Evolutionary conservation across 1,139 yeast genomes (phyloP).

Genomic region (Kodamaea suecica): DNA sequence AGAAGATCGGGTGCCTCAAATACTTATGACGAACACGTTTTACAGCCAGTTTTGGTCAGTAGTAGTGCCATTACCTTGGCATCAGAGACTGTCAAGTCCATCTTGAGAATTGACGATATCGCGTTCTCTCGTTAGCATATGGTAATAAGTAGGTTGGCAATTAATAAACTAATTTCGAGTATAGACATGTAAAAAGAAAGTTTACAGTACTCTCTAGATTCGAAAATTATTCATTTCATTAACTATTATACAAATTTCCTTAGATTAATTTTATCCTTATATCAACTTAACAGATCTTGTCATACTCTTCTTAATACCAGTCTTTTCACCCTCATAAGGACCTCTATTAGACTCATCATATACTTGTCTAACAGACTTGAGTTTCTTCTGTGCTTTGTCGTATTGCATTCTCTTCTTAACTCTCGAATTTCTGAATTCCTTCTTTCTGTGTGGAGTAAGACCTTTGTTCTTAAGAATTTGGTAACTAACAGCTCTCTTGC

Average conservation of each 20-base stretch:
- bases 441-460: slow-evolving; percentile 85
- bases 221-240: no score
- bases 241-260: no score
- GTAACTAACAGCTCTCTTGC: slow-evolving; percentile 92
- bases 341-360: slow-evolving; percentile 72
- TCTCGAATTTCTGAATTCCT: slow-evolving; percentile 92
- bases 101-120: slow-evolving; percentile 93
- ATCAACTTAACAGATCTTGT: slow-evolving; percentile 80
- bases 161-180: no score
- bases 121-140: slow-evolving; percentile 37
- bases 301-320: slow-evolving; percentile 94
- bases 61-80: slow-evolving; percentile 93
- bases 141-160: neutral
- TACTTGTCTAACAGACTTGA: slow-evolving; percentile 85
- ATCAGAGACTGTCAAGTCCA: slow-evolving; percentile 93
- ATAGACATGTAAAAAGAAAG: no score
- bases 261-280: no score
- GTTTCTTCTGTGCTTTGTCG: slow-evolving; percentile 91
- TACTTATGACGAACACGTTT: slow-evolving; percentile 88
- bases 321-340: slow-evolving; percentile 89
- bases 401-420: slow-evolving; percentile 98
- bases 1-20: slow-evolving; percentile 92
- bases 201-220: no score
- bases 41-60: slow-evolving; percentile 93
- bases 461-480: slow-evolving; percentile 96